phyloP scores from a whole-genome alignment of 441 rosid genomes.

The Macaranga tanarius region DNA sequence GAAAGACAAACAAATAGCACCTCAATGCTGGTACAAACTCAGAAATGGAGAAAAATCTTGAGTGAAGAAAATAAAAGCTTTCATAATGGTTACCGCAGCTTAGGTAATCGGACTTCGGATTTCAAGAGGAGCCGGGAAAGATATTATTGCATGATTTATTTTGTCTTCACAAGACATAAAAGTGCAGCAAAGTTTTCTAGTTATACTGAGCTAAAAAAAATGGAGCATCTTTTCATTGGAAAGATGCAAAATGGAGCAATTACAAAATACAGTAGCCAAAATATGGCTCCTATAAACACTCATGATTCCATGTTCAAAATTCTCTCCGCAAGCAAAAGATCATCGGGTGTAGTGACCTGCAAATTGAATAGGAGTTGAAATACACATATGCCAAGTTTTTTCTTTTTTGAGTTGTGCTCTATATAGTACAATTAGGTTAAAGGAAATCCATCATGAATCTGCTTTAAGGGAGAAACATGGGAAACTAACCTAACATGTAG shows the following conservation, averaged over 20 bases:
- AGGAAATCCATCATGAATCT: neutral
- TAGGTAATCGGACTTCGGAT: too few species aligned
- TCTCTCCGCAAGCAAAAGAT: slow-evolving; percentile 84
- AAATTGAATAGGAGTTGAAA: neutral
- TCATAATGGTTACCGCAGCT: too few species aligned
- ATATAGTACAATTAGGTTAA: too few species aligned
- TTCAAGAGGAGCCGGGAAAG: too few species aligned
- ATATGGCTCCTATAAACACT: slow-evolving; percentile 8
- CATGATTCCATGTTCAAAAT: slow-evolving; percentile 47
- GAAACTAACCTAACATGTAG: too few species aligned
- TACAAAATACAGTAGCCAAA: neutral
- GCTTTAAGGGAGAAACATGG: neutral
- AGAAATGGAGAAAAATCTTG: too few species aligned
- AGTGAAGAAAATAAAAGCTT: too few species aligned
- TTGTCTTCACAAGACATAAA: neutral
- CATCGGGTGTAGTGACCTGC: slow-evolving; percentile 94
- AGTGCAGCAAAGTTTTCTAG: neutral
- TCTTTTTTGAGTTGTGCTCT: neutral
- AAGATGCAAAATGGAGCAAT: neutral
- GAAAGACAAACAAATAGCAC: too few species aligned
- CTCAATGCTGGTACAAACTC: too few species aligned
- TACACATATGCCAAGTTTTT: neutral
- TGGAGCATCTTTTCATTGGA: neutral
- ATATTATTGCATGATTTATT: neutral
- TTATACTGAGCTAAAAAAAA: neutral